phyloP scores from a whole-genome alignment of 345 rosid species.

The Populus tremula region DNA sequence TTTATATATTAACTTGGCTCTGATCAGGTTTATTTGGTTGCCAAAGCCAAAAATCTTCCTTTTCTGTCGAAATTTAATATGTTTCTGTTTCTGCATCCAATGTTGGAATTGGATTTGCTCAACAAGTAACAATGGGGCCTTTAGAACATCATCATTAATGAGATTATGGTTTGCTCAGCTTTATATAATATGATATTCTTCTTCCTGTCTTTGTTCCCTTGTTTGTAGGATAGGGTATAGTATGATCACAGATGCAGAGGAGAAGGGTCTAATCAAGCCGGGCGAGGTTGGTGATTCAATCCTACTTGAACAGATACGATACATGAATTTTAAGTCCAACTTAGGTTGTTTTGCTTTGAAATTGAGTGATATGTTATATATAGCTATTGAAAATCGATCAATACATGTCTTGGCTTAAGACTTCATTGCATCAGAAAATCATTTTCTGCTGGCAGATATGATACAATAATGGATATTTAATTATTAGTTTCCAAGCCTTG shows the following conservation, averaged over 20 bases:
- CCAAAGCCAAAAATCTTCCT: background rate
- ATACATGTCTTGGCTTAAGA: background rate
- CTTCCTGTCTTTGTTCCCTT: background rate
- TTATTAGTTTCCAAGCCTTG: background rate
- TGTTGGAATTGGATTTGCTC: background rate
- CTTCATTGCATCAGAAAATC: background rate
- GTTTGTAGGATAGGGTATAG: slow-evolving; percentile 63
- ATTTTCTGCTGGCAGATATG: background rate
- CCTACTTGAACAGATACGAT: background rate
- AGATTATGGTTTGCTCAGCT: background rate
- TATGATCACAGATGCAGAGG: slow-evolving; percentile 79
- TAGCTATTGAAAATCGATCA: background rate
- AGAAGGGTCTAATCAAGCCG: slow-evolving; percentile 56
- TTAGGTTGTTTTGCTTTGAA: background rate
- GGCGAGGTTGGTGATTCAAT: slow-evolving; percentile 55
- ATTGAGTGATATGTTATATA: background rate
- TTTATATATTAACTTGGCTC: background rate
- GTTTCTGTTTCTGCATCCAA: background rate
- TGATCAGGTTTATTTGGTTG: background rate
- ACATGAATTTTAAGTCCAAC: background rate
- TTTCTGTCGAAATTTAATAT: background rate
- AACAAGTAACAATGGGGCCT: background rate
- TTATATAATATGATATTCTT: background rate
- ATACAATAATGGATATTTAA: background rate
- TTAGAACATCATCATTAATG: background rate